Evolutionary conservation across 2,329 filamentous ascomycete genomes (phyloP), one percentile per base, ranked within the genome.

Genomic region (Beauveria rudraprayagi): DNA sequence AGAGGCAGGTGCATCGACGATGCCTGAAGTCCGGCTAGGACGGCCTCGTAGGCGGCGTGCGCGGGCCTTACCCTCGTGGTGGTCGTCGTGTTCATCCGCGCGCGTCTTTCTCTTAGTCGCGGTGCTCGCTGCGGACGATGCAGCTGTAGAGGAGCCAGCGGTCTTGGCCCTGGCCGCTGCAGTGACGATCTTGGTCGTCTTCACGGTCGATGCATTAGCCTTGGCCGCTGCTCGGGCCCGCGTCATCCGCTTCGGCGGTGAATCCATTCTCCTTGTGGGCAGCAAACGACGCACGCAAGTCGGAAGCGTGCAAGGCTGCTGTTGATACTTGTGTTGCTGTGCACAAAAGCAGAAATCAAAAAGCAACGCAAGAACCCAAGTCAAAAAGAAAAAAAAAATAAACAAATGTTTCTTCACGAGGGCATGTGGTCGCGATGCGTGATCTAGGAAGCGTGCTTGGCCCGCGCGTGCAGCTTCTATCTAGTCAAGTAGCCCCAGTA

Each of bases 241-340:
- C 64, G 83, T 85, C 68, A 85, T 78, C 65, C 83, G 80, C 73
- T 84, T 84, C 41, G 83, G 83, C 56, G 83, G 82, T 62, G 81
- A 84, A 65, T 82, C 80, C 82, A 85, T 84, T 65, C 56, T 76
- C 64, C 43, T 43, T 63, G 50, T 60, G 40, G 37, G 37, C 54
- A n/a, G n/a, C 9, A 59, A 16, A n/a, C 56, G 58, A n/a, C 56
- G 56, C 59, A 64, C 62, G 48, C 22, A 63, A 34, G 50, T 65
- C 62, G 63, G 63, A 60, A 65, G 60, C 63, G 24, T 59, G 52
- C 56, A 53, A 40, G 40, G 17, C 16, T 28, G 14, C 17, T 47
- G 56, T 19, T 26, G n/a, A 19, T 53, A n/a, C 17, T 47, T 47
- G 11, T 19, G n/a, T n/a, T 53, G 17, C 17, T 67, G 67, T 65